Base-by-base conservation (phyloP, 225 moss, liverwort and hornwort genomes). In the Anthoceros angustus region DNA sequence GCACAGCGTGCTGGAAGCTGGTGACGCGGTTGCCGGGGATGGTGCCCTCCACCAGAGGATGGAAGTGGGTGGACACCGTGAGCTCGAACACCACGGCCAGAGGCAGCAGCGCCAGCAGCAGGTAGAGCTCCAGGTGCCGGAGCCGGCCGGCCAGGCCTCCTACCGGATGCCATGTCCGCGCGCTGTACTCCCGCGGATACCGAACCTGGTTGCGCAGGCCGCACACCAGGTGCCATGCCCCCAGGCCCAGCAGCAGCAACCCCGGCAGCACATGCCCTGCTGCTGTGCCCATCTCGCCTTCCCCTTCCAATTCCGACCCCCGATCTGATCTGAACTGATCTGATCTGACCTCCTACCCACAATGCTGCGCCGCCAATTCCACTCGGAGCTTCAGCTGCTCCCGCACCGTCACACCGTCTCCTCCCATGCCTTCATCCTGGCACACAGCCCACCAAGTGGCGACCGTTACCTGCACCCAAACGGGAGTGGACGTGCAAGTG, bases 231-330 rank as follows among this genome's bases (percentile, higher is more conserved):
- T 93, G 93, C 93, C 93, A 89, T 42, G 89, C 12, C 41, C 93
- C 93, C 12, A 89, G 72, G 12, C 70, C 70, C 67, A 89, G 85
- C 69, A 93, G 77, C 68, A 87, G 85, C 23, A 82, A 0, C 39
- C 82, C 80, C 6, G 93, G 87, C 70, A 82, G 73, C 41, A 93
- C 64, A 49, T 93, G 89, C 7, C 93, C 93, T 65, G 78, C 80
- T 12, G 89, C 78, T 25, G 93, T 93, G 0, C 93, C 93, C 93
- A 93, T 93, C 26, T n/a, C n/a, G n/a, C n/a, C n/a, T n/a, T n/a
- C n/a, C n/a, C n/a, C n/a, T 5, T 73, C 32, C 32, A 32, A 32
- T 32, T 32, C 2, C 32, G 32, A 55, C 5, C 55, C 23, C 55
- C 55, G 55, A 55, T 55, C 14, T 55, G 55, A 15, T 55, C 8